Base-by-base conservation (phyloP, 192 early-diverging fungal species). In the Geranomyces variabilis region DNA sequence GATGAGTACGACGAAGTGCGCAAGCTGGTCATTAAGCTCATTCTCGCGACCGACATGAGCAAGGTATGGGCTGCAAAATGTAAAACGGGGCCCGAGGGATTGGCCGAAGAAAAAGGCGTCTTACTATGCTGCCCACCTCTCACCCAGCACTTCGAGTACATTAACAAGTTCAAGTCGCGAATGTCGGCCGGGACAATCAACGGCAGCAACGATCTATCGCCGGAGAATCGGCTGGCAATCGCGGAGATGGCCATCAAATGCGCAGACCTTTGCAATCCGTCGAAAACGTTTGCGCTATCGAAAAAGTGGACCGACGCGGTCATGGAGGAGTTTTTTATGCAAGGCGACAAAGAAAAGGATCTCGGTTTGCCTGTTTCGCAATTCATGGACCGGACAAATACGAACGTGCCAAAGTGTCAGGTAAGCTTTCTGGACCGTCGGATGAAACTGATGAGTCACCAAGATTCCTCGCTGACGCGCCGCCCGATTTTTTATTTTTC, bases 231-330 rank as follows among this genome's bases (percentile, higher is more conserved):
- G 34, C 76, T 83, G 44, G 64, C 83, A 49, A 29, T 79, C 13
- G 60, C 84, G 58, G 82, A 88, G 22, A 84, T 88, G 28, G 79
- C 80, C 65, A 85, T 88, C 51, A 88, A 88, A 67, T 88, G 86
- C 64, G 75, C 80, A 22, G 86, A 88, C 75, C 83, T 88, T 24
- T 76, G 75, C 70, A 88, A 88, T 70, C 77, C 83, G 0, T 67
- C 84, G 14, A 87, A 85, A 61, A 75, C 63, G 1, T 61, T 71
- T 15, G 64, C 43, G 0, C 67, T 88, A 17, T 81, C 75, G n/a
- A 77, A 65, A 46, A 76, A 87, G 53, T 88, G 86, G 86, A 79
- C 86, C 2, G 73, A 70, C 29, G 47, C 59, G n/a, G 81, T 88
- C 55, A 88, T 88, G 83, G 80, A 85, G 24, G 86, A 88, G 68